Percentiles rank a stretch among this genome's conserved stretches.
Evolutionary conservation across 441 rosid species (phyloP).

Genomic region (Corymbia citriodora): DNA sequence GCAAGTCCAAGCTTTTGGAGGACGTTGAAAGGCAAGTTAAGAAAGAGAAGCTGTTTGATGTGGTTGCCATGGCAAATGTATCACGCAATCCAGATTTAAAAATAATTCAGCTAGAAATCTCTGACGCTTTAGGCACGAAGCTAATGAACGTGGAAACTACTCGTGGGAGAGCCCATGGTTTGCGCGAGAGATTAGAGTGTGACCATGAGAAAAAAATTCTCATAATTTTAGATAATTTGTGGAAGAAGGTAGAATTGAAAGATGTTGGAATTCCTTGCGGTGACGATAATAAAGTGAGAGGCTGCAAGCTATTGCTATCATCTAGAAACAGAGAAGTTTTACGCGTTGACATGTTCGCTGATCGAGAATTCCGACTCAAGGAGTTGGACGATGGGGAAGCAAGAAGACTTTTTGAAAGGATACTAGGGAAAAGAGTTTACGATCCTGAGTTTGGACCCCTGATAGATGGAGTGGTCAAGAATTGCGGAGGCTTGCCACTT

Average conservation of each 20-base stretch:
- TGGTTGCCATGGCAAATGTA: no score
- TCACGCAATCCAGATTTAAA: not conserved
- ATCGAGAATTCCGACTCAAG: not conserved
- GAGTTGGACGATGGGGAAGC: not conserved
- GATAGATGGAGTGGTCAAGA: not conserved
- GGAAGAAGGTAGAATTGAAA: not conserved
- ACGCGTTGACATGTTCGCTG: accelerated
- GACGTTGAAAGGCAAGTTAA: no score
- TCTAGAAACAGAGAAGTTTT: not conserved
- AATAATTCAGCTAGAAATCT: not conserved
- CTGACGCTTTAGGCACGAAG: accelerated
- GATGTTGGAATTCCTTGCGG: not conserved
- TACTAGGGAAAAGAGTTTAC: accelerated
- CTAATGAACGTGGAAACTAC: accelerated
- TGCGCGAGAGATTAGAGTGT: accelerated
- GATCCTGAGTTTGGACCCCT: accelerated
- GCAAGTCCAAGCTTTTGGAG: no score
- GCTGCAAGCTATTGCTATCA: not conserved
- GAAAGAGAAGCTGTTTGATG: accelerated
- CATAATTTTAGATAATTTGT: not conserved
- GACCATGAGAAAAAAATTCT: not conserved
- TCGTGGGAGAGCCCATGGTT: not conserved
- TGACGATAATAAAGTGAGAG: no score
- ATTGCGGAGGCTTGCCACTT: not conserved
- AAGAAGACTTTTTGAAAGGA: not conserved